phyloP scores from a whole-genome alignment of 768 basidiomycete species.

The Pleurotus sapidus region DNA sequence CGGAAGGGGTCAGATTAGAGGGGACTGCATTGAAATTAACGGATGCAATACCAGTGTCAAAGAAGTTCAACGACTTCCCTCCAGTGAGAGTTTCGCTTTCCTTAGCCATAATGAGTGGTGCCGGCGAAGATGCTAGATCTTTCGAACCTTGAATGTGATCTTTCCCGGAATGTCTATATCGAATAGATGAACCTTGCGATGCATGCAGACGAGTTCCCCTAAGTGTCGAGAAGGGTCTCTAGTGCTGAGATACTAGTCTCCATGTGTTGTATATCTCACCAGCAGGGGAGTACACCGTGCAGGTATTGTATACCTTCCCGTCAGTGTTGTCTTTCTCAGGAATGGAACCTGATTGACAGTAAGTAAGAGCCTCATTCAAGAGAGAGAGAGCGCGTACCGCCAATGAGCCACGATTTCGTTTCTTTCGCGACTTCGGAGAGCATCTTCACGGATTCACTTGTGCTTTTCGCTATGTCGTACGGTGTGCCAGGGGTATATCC shows the following conservation, averaged over 20 bases:
- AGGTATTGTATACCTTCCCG: constrained; percentile 87
- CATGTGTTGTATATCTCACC: constrained; percentile 33
- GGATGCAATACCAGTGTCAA: constrained; percentile 72
- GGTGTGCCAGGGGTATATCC: constrained; percentile 53
- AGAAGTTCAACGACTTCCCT: constrained; percentile 69
- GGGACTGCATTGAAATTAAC: not conserved
- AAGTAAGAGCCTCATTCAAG: not conserved
- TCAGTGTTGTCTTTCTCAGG: constrained; percentile 71
- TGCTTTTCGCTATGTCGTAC: constrained; percentile 52
- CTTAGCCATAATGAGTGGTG: constrained; percentile 32
- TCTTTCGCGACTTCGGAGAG: constrained; percentile 80
- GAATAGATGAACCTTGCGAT: constrained; percentile 95
- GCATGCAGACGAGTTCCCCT: constrained; percentile 85
- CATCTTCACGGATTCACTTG: constrained; percentile 79
- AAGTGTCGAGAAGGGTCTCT: not conserved
- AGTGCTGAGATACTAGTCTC: not conserved
- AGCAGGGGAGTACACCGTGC: constrained; percentile 84
- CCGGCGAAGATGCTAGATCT: not conserved
- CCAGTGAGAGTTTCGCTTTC: constrained; percentile 87
- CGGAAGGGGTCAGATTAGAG: not conserved
- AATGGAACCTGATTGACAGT: constrained; percentile 70
- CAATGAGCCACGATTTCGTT: constrained; percentile 84
- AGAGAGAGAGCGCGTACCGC: constrained; percentile 48
- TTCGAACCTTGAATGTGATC: constrained; percentile 77
- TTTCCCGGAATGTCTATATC: constrained; percentile 96